These are phyloP conservation scores for Backusella westeae DNA, from an alignment of 192 early-diverging fungal species.

Conservation along the genomic window DNA sequence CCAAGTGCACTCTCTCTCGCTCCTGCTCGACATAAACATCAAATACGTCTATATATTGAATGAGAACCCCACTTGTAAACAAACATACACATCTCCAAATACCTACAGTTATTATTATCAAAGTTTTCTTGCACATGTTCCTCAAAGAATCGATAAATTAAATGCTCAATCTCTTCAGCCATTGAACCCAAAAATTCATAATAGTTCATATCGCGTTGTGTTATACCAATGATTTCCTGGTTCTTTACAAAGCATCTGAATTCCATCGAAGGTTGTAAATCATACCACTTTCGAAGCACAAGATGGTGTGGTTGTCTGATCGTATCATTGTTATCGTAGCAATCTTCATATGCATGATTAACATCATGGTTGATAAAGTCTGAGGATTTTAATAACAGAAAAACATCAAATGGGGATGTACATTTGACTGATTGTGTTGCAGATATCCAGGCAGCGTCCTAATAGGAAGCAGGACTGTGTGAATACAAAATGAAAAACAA, in stretches of 20 bases:
- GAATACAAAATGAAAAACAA: background rate
- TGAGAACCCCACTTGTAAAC: background rate
- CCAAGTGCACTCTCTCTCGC: slow-evolving; percentile 61
- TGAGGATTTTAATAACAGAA: slow-evolving; percentile 86
- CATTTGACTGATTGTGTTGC: slow-evolving; percentile 79
- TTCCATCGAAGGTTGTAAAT: slow-evolving; percentile 88
- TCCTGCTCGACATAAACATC: slow-evolving; percentile 82
- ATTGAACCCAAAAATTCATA: slow-evolving; percentile 75
- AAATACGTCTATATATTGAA: slow-evolving; percentile 65
- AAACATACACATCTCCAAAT: background rate
- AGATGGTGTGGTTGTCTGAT: slow-evolving; percentile 57
- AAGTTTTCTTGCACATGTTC: slow-evolving; percentile 62
- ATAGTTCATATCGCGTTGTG: slow-evolving; percentile 85
- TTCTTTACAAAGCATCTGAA: slow-evolving; percentile 93
- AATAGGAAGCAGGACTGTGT: background rate
- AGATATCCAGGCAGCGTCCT: slow-evolving; percentile 91
- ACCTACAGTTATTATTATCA: slow-evolving; percentile 64
- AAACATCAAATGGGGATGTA: slow-evolving; percentile 73
- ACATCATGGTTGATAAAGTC: slow-evolving; percentile 92
- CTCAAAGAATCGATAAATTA: slow-evolving; percentile 68
- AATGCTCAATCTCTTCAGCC: slow-evolving; percentile 51
- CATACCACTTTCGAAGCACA: slow-evolving; percentile 88
- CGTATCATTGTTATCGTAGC: slow-evolving; percentile 34
- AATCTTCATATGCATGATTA: slow-evolving; percentile 69
- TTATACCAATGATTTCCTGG: slow-evolving; percentile 72